A percentile compares a stretch with the other conserved stretches of the same genome.
These are phyloP conservation scores for Quercus parvula DNA, from an alignment of 306 rosid genomes.

Conservation along the genomic window DNA sequence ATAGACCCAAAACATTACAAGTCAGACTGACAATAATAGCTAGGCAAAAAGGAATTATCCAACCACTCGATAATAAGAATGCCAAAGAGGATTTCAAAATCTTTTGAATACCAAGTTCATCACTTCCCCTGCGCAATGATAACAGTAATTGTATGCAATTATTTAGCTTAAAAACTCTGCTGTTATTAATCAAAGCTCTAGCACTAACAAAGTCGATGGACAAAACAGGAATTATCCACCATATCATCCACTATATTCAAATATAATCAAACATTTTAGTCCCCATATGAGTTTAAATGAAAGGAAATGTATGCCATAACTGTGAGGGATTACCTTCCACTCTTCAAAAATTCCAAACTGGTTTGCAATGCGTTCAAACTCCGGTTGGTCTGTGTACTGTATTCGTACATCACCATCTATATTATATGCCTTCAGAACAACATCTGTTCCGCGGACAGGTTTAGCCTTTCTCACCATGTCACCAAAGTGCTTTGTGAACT, in stretches of 20 bases:
- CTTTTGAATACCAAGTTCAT: neutral
- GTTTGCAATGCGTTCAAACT: slow-evolving; percentile 68
- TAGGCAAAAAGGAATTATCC: neutral
- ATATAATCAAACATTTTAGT: slow-evolving; percentile 5
- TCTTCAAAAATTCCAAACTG: slow-evolving; percentile 91
- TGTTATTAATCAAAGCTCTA: neutral
- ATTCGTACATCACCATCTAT: slow-evolving; percentile 71
- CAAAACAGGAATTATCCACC: neutral
- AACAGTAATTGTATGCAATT: neutral
- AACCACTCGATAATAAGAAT: neutral
- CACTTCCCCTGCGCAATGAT: neutral
- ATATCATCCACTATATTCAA: neutral
- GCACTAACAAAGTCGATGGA: neutral
- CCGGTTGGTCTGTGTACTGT: slow-evolving; percentile 56
- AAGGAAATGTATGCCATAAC: slow-evolving; percentile 11
- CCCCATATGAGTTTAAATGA: slow-evolving; percentile 3
- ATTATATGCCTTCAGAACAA: slow-evolving; percentile 68
- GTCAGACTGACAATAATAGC: neutral
- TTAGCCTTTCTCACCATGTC: slow-evolving; percentile 61
- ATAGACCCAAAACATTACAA: neutral
- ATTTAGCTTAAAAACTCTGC: neutral
- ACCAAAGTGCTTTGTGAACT: slow-evolving; percentile 56
- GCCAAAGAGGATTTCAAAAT: neutral
- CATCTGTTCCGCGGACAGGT: slow-evolving; percentile 60
- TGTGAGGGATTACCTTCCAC: slow-evolving; percentile 71